A percentile compares a stretch with the other conserved stretches of the same genome.
phyloP scores from a whole-genome alignment of 2,329 filamentous ascomycete species.

The Aspergillus chevalieri region DNA sequence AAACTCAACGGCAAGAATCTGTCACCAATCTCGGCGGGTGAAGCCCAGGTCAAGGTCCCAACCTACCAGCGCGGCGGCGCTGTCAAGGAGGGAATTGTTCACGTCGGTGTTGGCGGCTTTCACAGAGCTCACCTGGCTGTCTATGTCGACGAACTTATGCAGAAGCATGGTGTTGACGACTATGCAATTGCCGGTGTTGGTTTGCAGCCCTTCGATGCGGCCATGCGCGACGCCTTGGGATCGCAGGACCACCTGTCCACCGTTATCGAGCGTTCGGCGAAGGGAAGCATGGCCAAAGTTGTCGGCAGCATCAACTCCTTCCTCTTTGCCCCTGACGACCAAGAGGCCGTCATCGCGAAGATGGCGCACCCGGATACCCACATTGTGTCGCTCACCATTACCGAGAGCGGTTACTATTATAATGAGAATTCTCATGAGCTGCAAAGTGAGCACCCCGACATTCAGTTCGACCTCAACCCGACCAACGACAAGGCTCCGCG shows the following conservation, averaged over 20 bases:
- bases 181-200: slow-evolving; percentile 51
- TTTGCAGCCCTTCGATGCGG: slow-evolving; percentile 45
- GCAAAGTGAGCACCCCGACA: slow-evolving; percentile 44
- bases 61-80: slow-evolving; percentile 39
- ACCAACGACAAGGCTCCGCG: slow-evolving; percentile 39
- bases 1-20: slow-evolving; percentile 39
- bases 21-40: slow-evolving; percentile 27
- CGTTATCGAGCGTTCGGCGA: slow-evolving; percentile 49
- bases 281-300: slow-evolving; percentile 44
- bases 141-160: slow-evolving; percentile 46
- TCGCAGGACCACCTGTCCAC: slow-evolving; percentile 51
- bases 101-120: slow-evolving; percentile 51
- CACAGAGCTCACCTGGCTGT: slow-evolving; percentile 51
- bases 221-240: slow-evolving; percentile 47
- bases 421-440: slow-evolving; percentile 54
- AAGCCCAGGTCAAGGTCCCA: slow-evolving; percentile 32
- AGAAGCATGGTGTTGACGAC: slow-evolving; percentile 40
- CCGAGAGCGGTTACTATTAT: slow-evolving; percentile 54
- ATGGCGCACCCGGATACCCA: slow-evolving; percentile 51
- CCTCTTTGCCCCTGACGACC: slow-evolving; percentile 48
- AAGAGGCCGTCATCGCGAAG: slow-evolving; percentile 49
- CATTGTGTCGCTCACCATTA: slow-evolving; percentile 53
- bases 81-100: slow-evolving; percentile 51
- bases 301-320: slow-evolving; percentile 50
- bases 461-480: slow-evolving; percentile 42